Base-by-base conservation (phyloP, 192 early-diverging fungal genomes). In the Piromyces sp. region DNA sequence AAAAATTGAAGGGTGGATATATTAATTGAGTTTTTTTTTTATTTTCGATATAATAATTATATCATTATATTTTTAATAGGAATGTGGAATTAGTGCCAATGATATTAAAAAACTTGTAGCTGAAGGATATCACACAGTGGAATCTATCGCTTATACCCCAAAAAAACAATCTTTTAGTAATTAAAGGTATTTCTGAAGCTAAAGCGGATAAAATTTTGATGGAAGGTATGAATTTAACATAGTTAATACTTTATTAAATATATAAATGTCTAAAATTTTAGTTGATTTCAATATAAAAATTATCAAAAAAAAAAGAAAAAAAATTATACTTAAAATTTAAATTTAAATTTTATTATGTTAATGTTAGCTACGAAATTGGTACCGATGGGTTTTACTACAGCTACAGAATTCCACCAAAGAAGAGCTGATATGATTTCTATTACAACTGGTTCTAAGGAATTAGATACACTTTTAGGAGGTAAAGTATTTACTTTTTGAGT, bases 111-210 rank as follows among this genome's bases (percentile, higher is more conserved):
- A 98, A 85, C 92, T 99, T 17, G 89, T 84, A 30, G 95, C 95
- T 11, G 93, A 92, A 3, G 97, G 97, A 1, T 96, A 89, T 83
- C 90, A 91, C 85, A 99, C 96, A 0, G 91, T 99, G n/a, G 96
- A 99, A 84, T 85, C 95, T 4, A 89, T 99, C 79, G 96, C 96
- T 36, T 98, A 91, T 87, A 95, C 97, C 1, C 95, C 97, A 13
- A 94, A 93, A 85, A 97, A 97, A 87, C 83, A 87, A 79, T n/a
- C 86, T 98, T 29, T 85, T 97, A 30, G 86, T 88, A 11, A 94
- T 99, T 86, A 99, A 99, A 85, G 97, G 97, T 38, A 93, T 97
- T 83, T 95, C 95, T 0, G 97, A 99, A 83, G 91, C 91, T 68
- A 99, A 99, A 84, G 97, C 93, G 30, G 97, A 99, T 84, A 98